Percentiles rank a stretch among this genome's conserved stretches.
phyloP scores from a whole-genome alignment of 371 early-diverging fungal genomes.

The Rhizopus arrhizus region DNA sequence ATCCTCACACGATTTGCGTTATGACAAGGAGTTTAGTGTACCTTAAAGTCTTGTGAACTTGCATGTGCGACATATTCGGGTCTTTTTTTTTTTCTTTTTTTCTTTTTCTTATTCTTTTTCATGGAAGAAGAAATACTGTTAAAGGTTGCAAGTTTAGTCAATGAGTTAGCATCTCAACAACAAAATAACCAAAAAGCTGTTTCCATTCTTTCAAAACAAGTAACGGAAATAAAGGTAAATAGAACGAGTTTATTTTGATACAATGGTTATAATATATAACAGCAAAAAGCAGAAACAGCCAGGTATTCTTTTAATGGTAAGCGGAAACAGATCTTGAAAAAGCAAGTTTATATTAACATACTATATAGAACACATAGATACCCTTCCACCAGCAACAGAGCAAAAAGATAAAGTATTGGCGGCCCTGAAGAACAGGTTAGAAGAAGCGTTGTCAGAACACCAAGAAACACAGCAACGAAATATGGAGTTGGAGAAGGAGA shows the following conservation, averaged over 20 bases:
- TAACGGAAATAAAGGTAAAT: slow-evolving; percentile 33
- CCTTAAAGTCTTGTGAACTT: too few species aligned
- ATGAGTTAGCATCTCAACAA: slow-evolving; percentile 35
- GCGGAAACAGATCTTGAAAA: neutral
- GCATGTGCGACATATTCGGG: too few species aligned
- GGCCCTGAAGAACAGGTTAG: slow-evolving; percentile 10
- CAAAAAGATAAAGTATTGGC: slow-evolving; percentile 26
- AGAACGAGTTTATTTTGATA: neutral
- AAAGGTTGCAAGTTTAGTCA: slow-evolving; percentile 34
- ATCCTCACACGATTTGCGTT: too few species aligned
- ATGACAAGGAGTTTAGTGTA: too few species aligned
- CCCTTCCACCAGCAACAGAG: slow-evolving; percentile 4
- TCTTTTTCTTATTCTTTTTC: slow-evolving; percentile 7
- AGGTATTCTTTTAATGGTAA: slow-evolving; percentile 15
- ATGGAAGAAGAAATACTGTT: slow-evolving; percentile 41
- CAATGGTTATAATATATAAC: neutral
- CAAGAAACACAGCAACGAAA: slow-evolving; percentile 18
- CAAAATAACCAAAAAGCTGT: slow-evolving; percentile 41
- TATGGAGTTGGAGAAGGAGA: slow-evolving; percentile 33
- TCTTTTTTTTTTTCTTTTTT: too few species aligned
- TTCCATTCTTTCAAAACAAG: slow-evolving; percentile 19
- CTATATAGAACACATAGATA: neutral
- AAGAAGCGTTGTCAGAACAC: slow-evolving; percentile 20
- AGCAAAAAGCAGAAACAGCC: slow-evolving; percentile 15
- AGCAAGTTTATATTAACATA: neutral